Evolutionary conservation across 2,329 filamentous ascomycete species (phyloP), one percentile per base, ranked within the genome.

Genomic region (Hypoxylon sp.): DNA sequence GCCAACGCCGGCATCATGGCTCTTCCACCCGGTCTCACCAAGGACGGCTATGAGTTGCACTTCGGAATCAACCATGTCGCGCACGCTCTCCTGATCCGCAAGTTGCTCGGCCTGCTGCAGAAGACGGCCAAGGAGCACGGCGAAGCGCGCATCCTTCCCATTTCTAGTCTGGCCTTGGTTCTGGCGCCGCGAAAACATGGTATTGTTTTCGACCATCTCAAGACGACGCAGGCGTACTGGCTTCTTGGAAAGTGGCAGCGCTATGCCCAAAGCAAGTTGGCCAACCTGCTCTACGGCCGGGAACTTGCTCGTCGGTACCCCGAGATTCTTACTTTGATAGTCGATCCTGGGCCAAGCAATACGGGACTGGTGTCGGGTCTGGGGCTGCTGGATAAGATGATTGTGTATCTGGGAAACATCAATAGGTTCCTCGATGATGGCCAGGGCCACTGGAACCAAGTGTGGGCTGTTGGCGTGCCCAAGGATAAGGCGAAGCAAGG

Each of bases 391-490:
- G 55, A 44, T 15, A 12, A 46, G 2, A 7, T 62, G 29, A 34
- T 21, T 12, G 8, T 16, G 7, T 9, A 20, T 7, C 19, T 17
- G 11, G 9, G 6, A 5, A 16, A 8, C 3, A 27, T 59, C 1
- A 35, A 44, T 12, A 44, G 25, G 1, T 19, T 56, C 1, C 3
- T 60, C 19, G 17, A 50, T 7, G 37, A 54, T 9, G 29, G 36
- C 6, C 46, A 57, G 19, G 75, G 75, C 0, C 70, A 63, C 3
- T 66, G 61, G 52, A 75, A 73, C 46, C 74, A 77, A 61, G 63
- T 78, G 2, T 78, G 75, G 75, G 74, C 72, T 8, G 65, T 70
- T 1, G 69, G 70, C n/a, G 57, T 67, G 2, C 60, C 61, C 4
- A n/a, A n/a, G n/a, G n/a, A n/a, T n/a, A 66, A 68, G n/a, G 64